Percentiles rank a stretch among this genome's conserved stretches.
phyloP scores from a whole-genome alignment of 768 basidiomycete species.

The Psilocybe azurescens region DNA sequence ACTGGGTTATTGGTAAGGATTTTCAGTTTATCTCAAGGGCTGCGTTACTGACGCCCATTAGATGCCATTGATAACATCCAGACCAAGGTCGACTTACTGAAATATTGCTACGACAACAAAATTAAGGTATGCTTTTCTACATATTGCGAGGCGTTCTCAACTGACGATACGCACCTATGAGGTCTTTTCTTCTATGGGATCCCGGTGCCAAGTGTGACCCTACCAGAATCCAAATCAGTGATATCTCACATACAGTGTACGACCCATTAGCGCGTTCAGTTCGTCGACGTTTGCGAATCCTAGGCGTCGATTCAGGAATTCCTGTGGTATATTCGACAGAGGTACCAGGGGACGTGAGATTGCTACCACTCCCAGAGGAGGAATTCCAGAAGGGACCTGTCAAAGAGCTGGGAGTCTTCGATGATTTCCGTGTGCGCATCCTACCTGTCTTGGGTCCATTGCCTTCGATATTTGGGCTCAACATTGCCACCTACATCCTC shows the following conservation, averaged over 20 bases:
- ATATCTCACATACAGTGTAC: slow-evolving; percentile 91
- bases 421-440: slow-evolving; percentile 93
- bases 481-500: slow-evolving; percentile 88
- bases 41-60: slow-evolving; percentile 21
- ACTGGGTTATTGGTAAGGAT: slow-evolving; percentile 91
- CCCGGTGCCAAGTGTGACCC: slow-evolving; percentile 95
- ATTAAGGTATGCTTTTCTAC: slow-evolving; percentile 65
- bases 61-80: slow-evolving; percentile 98
- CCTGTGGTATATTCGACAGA: slow-evolving; percentile 97
- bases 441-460: slow-evolving; percentile 90
- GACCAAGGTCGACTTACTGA: slow-evolving; percentile 93
- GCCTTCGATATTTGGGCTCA: slow-evolving; percentile 89
- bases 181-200: slow-evolving; percentile 98
- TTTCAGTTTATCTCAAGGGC: neutral
- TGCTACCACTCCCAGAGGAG: slow-evolving; percentile 90
- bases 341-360: slow-evolving; percentile 84
- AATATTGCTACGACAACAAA: slow-evolving; percentile 79
- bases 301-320: slow-evolving; percentile 68
- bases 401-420: slow-evolving; percentile 87
- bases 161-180: slow-evolving; percentile 33
- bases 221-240: slow-evolving; percentile 92
- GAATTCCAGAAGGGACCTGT: slow-evolving; percentile 91
- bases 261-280: slow-evolving; percentile 95
- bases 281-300: slow-evolving; percentile 70
- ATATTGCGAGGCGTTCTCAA: neutral